Evolutionary conservation across 768 basidiomycete species (phyloP).

Genomic region (Phanerodontia chrysosporium): DNA sequence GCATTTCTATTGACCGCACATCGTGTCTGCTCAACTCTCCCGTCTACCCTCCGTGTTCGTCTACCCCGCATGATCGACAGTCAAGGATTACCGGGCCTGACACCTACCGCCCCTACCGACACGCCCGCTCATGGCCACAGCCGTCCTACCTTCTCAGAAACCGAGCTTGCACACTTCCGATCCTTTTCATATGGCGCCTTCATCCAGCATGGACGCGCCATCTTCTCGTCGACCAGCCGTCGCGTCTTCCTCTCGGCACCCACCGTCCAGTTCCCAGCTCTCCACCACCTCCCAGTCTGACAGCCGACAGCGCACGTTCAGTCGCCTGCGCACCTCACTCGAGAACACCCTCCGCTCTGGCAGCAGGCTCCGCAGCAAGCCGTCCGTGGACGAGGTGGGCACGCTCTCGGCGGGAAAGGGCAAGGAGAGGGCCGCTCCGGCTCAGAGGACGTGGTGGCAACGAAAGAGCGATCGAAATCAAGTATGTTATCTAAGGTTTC

Average conservation of each 20-base stretch:
- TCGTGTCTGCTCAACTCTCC: not conserved
- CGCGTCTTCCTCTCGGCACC: constrained; percentile 27
- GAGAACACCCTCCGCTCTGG: constrained; percentile 65
- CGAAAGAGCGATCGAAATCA: constrained; percentile 37
- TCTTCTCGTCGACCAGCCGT: constrained; percentile 26
- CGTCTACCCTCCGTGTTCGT: not conserved
- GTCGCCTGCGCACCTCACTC: constrained; percentile 60
- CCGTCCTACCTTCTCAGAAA: constrained; percentile 36
- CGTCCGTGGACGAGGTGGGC: constrained; percentile 33
- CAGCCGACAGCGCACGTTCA: constrained; percentile 52
- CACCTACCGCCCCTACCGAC: not conserved
- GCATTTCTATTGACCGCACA: constrained; percentile 1
- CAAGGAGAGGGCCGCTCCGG: constrained; percentile 33
- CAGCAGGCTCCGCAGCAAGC: constrained; percentile 48
- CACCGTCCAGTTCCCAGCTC: constrained; percentile 26
- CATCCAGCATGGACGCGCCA: constrained; percentile 18
- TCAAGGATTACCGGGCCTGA: not conserved
- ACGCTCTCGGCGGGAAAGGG: constrained; percentile 40
- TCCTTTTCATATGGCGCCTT: constrained; percentile 44
- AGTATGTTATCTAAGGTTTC: constrained; percentile 51
- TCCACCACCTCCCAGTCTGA: constrained; percentile 28
- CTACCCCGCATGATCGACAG: not conserved
- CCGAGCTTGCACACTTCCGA: constrained; percentile 33
- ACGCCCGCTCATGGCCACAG: constrained; percentile 38
- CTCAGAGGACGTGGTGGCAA: constrained; percentile 28